Evolutionary conservation across 208 protist species (phyloP).

Genomic region (Phytomonas serpens): DNA sequence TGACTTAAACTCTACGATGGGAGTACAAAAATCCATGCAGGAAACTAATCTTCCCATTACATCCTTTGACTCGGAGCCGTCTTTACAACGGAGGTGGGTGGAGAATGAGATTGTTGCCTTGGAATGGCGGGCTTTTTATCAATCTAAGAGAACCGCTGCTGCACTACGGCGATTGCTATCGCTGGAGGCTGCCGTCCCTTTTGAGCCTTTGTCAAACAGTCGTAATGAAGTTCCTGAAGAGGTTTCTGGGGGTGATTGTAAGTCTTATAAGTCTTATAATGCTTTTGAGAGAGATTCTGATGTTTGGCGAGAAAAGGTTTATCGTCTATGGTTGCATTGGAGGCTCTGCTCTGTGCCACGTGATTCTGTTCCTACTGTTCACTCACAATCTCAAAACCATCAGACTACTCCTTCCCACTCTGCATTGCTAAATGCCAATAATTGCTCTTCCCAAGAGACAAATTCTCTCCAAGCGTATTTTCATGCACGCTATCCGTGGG

Average conservation of each 20-base stretch:
- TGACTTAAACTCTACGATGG: neutral
- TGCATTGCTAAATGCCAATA: neutral
- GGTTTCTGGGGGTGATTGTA: neutral
- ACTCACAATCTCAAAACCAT: neutral
- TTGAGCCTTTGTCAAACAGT: conserved; percentile 15
- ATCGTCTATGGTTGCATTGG: conserved; percentile 35
- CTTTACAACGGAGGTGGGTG: conserved; percentile 15
- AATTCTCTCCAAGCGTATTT: neutral
- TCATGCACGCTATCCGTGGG: conserved; percentile 35
- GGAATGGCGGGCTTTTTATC: conserved; percentile 64
- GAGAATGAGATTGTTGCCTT: conserved; percentile 51
- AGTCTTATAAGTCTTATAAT: neutral
- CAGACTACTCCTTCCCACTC: neutral
- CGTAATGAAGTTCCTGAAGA: conserved; percentile 3
- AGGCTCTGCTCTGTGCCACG: conserved; percentile 14
- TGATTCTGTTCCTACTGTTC: neutral
- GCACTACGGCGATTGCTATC: conserved; percentile 62
- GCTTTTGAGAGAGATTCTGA: conserved; percentile 8
- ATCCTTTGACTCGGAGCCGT: neutral
- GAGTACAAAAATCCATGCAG: neutral
- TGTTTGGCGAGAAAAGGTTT: conserved; percentile 20
- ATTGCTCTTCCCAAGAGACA: neutral
- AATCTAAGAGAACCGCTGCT: conserved; percentile 52
- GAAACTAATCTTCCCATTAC: neutral
- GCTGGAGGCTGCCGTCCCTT: conserved; percentile 65